Base-by-base conservation (phyloP, 208 protist genomes). In the Leishmania aethiopica region DNA sequence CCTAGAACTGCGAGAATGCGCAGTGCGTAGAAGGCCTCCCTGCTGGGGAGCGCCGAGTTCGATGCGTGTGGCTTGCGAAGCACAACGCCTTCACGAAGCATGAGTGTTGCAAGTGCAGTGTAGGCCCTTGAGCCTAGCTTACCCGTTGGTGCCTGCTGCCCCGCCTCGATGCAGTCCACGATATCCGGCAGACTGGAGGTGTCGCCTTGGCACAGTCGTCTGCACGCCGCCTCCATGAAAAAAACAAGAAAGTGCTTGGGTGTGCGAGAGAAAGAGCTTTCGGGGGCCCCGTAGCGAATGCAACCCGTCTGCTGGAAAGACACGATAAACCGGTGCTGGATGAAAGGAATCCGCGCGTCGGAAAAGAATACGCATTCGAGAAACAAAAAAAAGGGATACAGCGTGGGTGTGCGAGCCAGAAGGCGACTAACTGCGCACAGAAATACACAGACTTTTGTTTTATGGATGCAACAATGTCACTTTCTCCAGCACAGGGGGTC, bases 1-100 rank as follows among this genome's bases (percentile, higher is more conserved):
- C 86, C 83, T 0, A 89, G 75, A 22, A 86, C 40, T 8, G 78
- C 80, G 2, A 95, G 76, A 77, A 93, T 83, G 13, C 85, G 87
- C 64, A 90, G n/a, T 11, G 85, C 85, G 42, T 88, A 66, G 69
- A 90, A 75, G 35, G 85, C 86, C 3, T 84, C 57, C 28, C 81
- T 71, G 40, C 73, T 72, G 1, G 86, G 83, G 19, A 80, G 78
- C 7, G 28, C 55, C 15, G 42, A 73, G 6, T 72, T 66, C 13
- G 62, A 40, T 22, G n/a, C 71, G 0, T 7, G n/a, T 11, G 59
- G 13, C 37, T 45, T 45, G 15, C 70, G 69, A 40, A 88, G 72
- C 40, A 59, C 71, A 10, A 40, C 71, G 35, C 88, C 90, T 40
- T 90, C 88, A 35, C 78, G 76, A 35, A 89, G 47, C 32, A 94